Evolutionary conservation across 1,284 basidiomycete species (phyloP).

Genomic region (Filobasidium uniguttulatum): DNA sequence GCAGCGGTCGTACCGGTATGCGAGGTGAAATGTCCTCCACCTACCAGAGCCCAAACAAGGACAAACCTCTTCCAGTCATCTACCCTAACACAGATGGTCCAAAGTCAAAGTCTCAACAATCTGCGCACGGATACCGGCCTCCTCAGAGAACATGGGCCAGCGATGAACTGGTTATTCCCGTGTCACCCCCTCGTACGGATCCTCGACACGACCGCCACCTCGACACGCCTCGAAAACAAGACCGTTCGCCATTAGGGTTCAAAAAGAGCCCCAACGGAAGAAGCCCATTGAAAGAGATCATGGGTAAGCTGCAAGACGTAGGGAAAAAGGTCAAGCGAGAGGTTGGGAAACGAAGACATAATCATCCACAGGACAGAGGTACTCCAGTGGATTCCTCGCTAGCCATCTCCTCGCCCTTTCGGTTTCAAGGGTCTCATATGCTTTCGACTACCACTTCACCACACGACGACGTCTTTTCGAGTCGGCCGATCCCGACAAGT

Average conservation of each 20-base stretch:
- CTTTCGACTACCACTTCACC: too few relatives aligned
- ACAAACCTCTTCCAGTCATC: background rate
- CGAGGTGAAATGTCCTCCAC: background rate
- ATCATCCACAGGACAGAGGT: too few relatives aligned
- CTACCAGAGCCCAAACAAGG: background rate
- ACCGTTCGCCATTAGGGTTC: background rate
- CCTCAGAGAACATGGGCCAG: background rate
- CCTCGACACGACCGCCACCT: too few relatives aligned
- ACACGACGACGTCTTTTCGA: too few relatives aligned
- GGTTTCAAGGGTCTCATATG: too few relatives aligned
- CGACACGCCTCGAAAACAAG: too few relatives aligned
- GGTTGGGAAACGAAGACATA: background rate
- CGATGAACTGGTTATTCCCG: background rate
- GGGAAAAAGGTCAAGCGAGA: conserved; percentile 1
- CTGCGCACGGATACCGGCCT: background rate
- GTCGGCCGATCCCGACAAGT: too few relatives aligned
- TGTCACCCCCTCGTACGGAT: background rate
- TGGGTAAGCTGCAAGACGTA: background rate
- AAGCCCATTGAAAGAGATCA: background rate
- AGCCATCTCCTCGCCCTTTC: too few relatives aligned
- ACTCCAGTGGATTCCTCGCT: too few relatives aligned
- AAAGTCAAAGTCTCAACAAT: background rate
- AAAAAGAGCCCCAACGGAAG: background rate
- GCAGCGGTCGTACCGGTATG: background rate
- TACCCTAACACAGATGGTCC: too few relatives aligned